Base-by-base conservation (phyloP, 176 grass and related monocot genomes). In the Eragrostis curvula region DNA sequence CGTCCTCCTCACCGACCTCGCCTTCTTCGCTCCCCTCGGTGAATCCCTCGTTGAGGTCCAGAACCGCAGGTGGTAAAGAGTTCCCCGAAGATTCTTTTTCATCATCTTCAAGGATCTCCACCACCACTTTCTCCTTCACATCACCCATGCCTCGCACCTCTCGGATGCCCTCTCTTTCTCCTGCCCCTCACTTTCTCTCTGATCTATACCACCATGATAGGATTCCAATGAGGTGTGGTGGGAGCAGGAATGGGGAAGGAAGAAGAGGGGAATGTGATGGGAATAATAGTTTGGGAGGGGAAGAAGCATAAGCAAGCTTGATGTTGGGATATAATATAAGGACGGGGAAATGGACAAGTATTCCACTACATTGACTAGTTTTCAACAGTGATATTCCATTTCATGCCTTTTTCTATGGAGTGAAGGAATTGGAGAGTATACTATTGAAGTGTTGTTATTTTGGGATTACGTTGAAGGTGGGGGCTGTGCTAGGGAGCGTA, bases 301-400 rank as follows among this genome's bases (percentile, higher is more conserved):
- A 55, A 83, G 82, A 73, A 51, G 79, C 53, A 53, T 66, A 84
- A 88, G 62, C 79, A 80, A 73, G 77, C 56, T 71, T 83, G 84
- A 79, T 74, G 78, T 64, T 44, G 70, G 74, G 74, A 89, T 77
- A 89, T 79, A 85, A 83, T 84, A 84, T 32, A 74, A 77, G 27
- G 84, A 45, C 36, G 39, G 55, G 87, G 86, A 89, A 90, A 89
- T 85, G 77, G 79, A 90, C 90, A 91, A 89, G 81, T 65, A 89
- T 95, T 98, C 84, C 82, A 88, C 88, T 83, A 79, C 71, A 91
- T 98, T 98, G 90, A 98, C 92, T 89, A 83, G 74, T 78, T 86
- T 84, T 87, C 70, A 71, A 81, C 79, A 88, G 79, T 87, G 61
- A 67, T 87, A 85, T 84, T 89, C 83, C 89, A 80, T 79, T 82